Base-by-base conservation (phyloP, 345 rosid genomes). In the Linum usitatissimum region DNA sequence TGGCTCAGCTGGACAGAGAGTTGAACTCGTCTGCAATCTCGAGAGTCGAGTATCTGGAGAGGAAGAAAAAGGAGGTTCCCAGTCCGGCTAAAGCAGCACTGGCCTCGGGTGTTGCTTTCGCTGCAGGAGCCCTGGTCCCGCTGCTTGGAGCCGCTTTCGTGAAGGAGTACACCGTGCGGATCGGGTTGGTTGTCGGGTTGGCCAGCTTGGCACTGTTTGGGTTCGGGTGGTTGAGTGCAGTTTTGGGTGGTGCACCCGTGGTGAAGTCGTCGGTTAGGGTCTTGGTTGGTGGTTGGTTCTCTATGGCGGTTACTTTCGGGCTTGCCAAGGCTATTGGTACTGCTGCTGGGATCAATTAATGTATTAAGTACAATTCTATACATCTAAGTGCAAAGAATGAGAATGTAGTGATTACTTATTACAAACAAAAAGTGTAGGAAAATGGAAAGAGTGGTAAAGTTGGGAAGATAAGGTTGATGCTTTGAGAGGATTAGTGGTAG, bases 1-100 rank as follows among this genome's bases (percentile, higher is more conserved):
- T 73, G 34, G 79, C 94, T 8, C 91, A 86, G 59, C 73, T 73
- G 48, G 71, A 82, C 57, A 80, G 93, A 68, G 78, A 73, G 42
- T 62, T 9, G 49, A 59, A 63, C 53, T 14, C 58, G 1, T 28
- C 45, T 45, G 60, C 5, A 30, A 51, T 54, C 0, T 53, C 58
- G 6, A 20, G 14, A 15, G 51, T 18, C 1, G 40, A 53, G 21
- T 68, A 60, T 21, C 6, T 64, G 6, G 58, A 62, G 36, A 68
- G 15, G 61, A 56, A 69, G 68, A 70, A 59, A 30, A 57, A 62
- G 38, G 58, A 68, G 55, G 68, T 80, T 36, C 84, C 81, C 0
- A 76, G 65, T 55, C 84, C 84, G 0, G 40, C 64, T 62, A 75
- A 74, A 23, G 84, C 81, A 0, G 79, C 81, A 0, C 71, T 48